Evolutionary conservation across 495 filamentous ascomycete species (phyloP).

Genomic region (Pyrenopolyporus hunteri): DNA sequence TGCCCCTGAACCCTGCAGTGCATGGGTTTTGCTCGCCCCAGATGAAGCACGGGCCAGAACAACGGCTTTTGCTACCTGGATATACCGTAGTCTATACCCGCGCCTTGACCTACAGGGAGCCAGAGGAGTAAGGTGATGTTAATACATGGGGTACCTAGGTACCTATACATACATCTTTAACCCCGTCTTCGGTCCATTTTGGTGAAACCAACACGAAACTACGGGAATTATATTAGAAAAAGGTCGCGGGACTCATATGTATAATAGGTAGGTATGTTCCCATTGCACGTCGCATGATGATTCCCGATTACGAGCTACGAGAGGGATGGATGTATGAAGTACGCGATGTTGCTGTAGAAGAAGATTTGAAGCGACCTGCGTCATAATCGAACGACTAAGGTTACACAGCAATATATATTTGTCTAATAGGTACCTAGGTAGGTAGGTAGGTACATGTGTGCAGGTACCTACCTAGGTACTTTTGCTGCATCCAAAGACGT

Average conservation of each 20-base stretch:
- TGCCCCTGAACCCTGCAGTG: constrained; percentile 12
- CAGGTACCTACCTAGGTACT: too few species aligned
- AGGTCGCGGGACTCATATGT: background rate
- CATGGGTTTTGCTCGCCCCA: background rate
- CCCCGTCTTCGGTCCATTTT: constrained; percentile 3
- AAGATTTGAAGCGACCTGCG: constrained; percentile 4
- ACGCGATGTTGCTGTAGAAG: constrained; percentile 13
- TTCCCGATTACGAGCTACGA: constrained; percentile 21
- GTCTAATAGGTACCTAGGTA: background rate
- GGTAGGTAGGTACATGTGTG: too few species aligned
- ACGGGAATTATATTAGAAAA: constrained; percentile 28
- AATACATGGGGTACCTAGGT: too few species aligned
- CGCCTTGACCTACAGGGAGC: too few species aligned
- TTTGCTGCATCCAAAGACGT: too few species aligned
- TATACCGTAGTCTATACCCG: too few species aligned
- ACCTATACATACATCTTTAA: too few species aligned
- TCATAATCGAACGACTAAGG: constrained; percentile 35
- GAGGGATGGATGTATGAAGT: too few species aligned
- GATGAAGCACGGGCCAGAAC: constrained; percentile 14
- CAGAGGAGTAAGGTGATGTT: too few species aligned
- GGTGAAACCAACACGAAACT: constrained; percentile 38
- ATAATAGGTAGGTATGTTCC: too few species aligned
- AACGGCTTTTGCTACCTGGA: background rate
- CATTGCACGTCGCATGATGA: background rate
- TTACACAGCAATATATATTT: background rate